These are phyloP conservation scores for Entomortierella beljakovae DNA, from an alignment of 192 early-diverging fungal species.

Conservation along the genomic window DNA sequence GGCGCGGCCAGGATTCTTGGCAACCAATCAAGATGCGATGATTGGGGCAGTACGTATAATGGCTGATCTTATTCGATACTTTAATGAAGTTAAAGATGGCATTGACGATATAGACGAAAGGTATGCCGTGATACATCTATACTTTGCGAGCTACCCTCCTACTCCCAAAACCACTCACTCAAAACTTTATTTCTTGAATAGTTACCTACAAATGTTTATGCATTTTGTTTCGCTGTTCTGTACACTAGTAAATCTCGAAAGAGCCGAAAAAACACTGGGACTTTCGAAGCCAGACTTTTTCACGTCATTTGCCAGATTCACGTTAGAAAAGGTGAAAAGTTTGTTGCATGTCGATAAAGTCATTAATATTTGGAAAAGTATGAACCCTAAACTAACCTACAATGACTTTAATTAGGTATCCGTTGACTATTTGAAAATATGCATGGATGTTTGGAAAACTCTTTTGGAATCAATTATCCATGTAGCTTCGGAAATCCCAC, in stretches of 20 bases:
- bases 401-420: constrained; percentile 16
- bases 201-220: constrained; percentile 54
- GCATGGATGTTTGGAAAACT: constrained; percentile 48
- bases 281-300: constrained; percentile 45
- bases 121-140: too few relatives aligned
- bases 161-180: not conserved
- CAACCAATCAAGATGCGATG: constrained; percentile 44
- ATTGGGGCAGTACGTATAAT: constrained; percentile 39
- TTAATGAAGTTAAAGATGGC: constrained; percentile 50
- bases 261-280: constrained; percentile 36
- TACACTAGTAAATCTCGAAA: constrained; percentile 37
- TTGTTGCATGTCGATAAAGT: too few relatives aligned
- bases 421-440: constrained; percentile 42
- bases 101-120: constrained; percentile 52
- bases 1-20: constrained; percentile 43
- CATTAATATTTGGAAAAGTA: not conserved
- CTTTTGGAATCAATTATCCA: constrained; percentile 31
- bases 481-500: constrained; percentile 20
- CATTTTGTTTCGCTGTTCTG: constrained; percentile 50
- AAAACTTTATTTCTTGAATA: not conserved
- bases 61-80: constrained; percentile 44
- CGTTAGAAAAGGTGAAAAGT: constrained; percentile 39
- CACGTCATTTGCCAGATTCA: constrained; percentile 44
- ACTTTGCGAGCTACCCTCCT: not conserved
- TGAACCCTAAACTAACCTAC: not conserved